Percentiles rank a stretch among this genome's conserved stretches.
Conservation (phyloP, 2,329 filamentous ascomycete species). For the Ophiostoma sp. region DNA sequence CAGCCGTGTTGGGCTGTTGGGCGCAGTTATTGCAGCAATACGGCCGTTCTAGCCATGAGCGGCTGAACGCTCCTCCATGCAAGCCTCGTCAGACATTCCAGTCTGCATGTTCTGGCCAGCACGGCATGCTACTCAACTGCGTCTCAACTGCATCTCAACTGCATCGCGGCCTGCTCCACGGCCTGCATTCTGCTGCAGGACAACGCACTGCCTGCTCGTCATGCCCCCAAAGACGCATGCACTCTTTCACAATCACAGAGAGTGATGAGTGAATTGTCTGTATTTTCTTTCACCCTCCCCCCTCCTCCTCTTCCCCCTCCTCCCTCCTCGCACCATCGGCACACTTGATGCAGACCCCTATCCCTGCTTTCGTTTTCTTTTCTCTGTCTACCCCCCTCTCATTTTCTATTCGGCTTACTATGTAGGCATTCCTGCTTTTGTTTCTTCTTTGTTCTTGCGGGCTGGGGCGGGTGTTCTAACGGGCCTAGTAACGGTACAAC, state of each 20-base stretch:
- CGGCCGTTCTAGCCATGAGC: background rate
- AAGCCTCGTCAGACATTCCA: background rate
- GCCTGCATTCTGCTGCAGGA: background rate
- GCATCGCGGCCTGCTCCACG: background rate
- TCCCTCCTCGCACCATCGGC: background rate
- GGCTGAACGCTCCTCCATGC: background rate
- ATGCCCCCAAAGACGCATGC: background rate
- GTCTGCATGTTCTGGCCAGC: background rate
- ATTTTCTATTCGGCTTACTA: no score
- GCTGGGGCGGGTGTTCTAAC: background rate
- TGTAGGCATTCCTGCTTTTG: background rate
- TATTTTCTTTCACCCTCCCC: no score
- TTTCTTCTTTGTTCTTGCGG: slow-evolving; percentile 10
- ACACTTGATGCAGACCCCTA: background rate
- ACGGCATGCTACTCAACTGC: background rate
- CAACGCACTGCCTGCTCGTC: background rate
- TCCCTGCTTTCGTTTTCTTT: background rate
- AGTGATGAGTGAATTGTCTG: background rate
- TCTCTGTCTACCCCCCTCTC: background rate
- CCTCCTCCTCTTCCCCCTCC: background rate
- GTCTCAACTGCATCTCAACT: background rate
- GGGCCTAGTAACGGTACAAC: background rate
- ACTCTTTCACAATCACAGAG: background rate
- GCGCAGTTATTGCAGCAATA: background rate
- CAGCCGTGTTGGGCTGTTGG: background rate